A percentile compares a stretch with the other conserved stretches of the same genome.
These are phyloP conservation scores for Trichoderma polysporum DNA, from an alignment of 2,329 filamentous ascomycete genomes.

Conservation along the genomic window DNA sequence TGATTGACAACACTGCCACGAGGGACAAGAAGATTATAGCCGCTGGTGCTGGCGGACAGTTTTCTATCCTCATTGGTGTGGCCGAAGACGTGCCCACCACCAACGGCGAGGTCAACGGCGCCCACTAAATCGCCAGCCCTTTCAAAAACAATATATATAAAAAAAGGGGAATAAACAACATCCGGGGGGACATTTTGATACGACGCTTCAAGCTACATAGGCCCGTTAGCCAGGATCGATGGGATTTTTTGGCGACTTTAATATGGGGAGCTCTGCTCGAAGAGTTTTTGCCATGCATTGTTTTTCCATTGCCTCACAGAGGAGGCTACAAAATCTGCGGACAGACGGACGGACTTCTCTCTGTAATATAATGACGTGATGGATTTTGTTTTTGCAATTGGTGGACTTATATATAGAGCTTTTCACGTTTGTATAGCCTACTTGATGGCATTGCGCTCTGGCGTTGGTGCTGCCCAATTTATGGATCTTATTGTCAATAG, in stretches of 20 bases:
- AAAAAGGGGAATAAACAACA: neutral
- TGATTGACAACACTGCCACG: constrained; percentile 83
- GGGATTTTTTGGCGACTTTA: neutral
- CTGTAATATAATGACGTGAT: neutral
- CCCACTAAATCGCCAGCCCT: constrained; percentile 1
- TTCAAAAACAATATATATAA: neutral
- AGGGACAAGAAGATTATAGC: constrained; percentile 70
- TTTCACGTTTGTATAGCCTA: constrained; percentile 20
- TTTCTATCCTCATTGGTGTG: constrained; percentile 60
- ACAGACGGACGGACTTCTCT: neutral
- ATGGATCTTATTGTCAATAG: constrained; percentile 24
- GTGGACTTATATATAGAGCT: constrained; percentile 21
- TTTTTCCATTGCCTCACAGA: neutral
- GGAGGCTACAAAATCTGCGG: neutral
- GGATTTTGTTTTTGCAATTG: constrained; percentile 4
- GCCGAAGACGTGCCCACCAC: constrained; percentile 32
- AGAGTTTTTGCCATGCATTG: neutral
- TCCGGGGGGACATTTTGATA: neutral
- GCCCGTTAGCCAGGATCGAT: neutral
- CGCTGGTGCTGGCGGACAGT: constrained; percentile 89
- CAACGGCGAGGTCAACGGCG: constrained; percentile 31
- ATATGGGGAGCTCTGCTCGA: neutral
- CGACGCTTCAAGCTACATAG: constrained; percentile 1
- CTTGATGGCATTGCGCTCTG: constrained; percentile 16
- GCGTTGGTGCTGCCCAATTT: constrained; percentile 18